Conservation (phyloP, 805 yeast species). For the Kodamaea kakaduensis region DNA sequence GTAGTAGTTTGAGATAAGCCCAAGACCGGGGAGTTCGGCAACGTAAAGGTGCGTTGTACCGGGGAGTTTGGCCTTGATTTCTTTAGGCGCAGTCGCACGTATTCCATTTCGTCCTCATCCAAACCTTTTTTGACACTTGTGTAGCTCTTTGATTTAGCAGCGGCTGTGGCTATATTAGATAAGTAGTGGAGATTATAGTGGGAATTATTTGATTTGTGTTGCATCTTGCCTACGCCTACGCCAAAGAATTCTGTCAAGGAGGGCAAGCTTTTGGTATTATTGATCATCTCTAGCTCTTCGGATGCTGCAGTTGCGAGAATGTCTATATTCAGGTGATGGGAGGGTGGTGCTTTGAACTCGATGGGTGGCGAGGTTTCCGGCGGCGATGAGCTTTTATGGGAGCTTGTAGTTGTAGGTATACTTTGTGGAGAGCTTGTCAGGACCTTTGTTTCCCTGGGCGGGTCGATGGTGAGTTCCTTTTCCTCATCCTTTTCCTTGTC, state of each 20-base stretch:
- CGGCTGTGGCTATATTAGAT: conserved; percentile 36
- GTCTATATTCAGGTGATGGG: conserved; percentile 39
- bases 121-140: conserved; percentile 44
- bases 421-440: background rate
- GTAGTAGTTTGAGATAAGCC: conserved; percentile 38
- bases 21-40: conserved; percentile 43
- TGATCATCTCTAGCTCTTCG: conserved; percentile 45
- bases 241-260: conserved; percentile 48
- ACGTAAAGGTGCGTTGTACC: conserved; percentile 28
- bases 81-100: conserved; percentile 42
- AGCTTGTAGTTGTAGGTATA: conserved; percentile 1
- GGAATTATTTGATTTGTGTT: conserved; percentile 4
- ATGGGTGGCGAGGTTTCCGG: conserved; percentile 9
- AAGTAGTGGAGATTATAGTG: conserved; percentile 33
- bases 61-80: conserved; percentile 52
- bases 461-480: background rate
- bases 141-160: conserved; percentile 15
- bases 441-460: background rate
- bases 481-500: conserved; percentile 7
- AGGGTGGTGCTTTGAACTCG: conserved; percentile 9
- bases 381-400: conserved; percentile 5
- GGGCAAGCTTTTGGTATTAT: conserved; percentile 49
- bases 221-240: background rate
- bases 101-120: conserved; percentile 50
- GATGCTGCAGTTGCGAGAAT: conserved; percentile 53